phyloP scores from a whole-genome alignment of 192 early-diverging fungal genomes.

The Backusella morwellensis region DNA sequence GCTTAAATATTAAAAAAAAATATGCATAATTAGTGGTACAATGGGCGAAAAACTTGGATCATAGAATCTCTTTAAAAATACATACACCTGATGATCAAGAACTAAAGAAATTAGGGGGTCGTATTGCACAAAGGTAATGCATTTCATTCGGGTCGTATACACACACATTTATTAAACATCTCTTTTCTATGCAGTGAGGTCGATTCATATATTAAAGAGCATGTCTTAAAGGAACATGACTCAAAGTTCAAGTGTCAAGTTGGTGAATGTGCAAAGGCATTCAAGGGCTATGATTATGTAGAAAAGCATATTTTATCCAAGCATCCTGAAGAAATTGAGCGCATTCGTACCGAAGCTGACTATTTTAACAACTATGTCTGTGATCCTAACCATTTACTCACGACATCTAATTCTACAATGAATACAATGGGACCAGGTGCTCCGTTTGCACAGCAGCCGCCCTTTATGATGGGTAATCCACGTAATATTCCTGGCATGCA shows the following conservation, averaged over 20 bases:
- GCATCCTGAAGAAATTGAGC: slow-evolving; percentile 73
- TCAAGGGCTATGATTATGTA: slow-evolving; percentile 92
- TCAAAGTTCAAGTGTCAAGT: slow-evolving; percentile 86
- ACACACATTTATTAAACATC: not conserved
- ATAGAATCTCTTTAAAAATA: slow-evolving; percentile 48
- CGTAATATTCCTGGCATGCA: slow-evolving; percentile 32
- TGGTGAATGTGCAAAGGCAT: slow-evolving; percentile 83
- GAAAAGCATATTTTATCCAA: slow-evolving; percentile 92
- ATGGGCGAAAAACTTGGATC: slow-evolving; percentile 57
- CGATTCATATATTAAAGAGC: slow-evolving; percentile 50
- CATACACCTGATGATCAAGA: slow-evolving; percentile 41
- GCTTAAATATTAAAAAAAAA: not conserved
- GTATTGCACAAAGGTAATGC: slow-evolving; percentile 43
- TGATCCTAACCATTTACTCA: slow-evolving; percentile 79
- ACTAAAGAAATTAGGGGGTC: slow-evolving; percentile 51
- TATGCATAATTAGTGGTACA: slow-evolving; percentile 33
- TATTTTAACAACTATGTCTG: slow-evolving; percentile 89
- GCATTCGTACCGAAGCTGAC: slow-evolving; percentile 60
- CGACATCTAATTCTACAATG: slow-evolving; percentile 1
- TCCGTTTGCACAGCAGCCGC: not conserved
- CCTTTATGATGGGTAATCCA: slow-evolving; percentile 29
- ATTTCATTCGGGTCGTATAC: not conserved
- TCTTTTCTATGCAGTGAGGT: slow-evolving; percentile 34
- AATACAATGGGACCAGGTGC: not conserved
- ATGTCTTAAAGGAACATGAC: slow-evolving; percentile 67